phyloP scores from a whole-genome alignment of 2,329 filamentous ascomycete genomes.

The Gyromitra esculenta region DNA sequence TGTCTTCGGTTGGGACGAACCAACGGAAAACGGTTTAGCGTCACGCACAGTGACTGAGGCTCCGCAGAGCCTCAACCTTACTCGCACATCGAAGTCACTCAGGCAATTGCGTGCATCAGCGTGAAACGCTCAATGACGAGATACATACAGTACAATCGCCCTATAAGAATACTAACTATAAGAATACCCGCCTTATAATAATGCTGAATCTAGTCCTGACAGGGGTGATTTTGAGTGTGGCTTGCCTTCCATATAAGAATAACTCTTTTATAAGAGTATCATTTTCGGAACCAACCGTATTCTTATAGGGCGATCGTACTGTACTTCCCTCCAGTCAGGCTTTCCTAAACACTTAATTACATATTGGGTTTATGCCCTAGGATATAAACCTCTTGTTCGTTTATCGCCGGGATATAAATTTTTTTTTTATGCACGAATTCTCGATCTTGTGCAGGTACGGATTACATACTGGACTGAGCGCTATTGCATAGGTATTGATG shows the following conservation, averaged over 20 bases:
- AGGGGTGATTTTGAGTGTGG: too few relatives aligned
- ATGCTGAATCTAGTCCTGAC: too few relatives aligned
- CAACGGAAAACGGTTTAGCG: background rate
- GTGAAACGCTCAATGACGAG: slow-evolving; percentile 18
- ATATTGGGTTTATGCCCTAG: background rate
- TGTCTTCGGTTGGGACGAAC: background rate
- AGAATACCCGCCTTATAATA: too few relatives aligned
- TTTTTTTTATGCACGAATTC: background rate
- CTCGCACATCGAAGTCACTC: slow-evolving; percentile 21
- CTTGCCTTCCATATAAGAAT: too few relatives aligned
- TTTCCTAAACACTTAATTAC: too few relatives aligned
- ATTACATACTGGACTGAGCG: slow-evolving; percentile 36
- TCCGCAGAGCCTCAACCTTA: slow-evolving; percentile 49
- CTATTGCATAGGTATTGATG: background rate
- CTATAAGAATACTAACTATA: too few relatives aligned
- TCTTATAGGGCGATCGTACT: too few relatives aligned
- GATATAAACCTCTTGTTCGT: slow-evolving; percentile 16
- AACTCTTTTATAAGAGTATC: too few relatives aligned
- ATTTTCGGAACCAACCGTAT: too few relatives aligned
- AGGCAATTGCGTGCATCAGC: slow-evolving; percentile 12
- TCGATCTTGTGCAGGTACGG: slow-evolving; percentile 50
- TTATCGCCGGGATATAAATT: slow-evolving; percentile 17
- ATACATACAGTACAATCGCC: background rate
- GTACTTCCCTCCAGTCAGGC: background rate
- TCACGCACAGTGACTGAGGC: slow-evolving; percentile 23